These are phyloP conservation scores for Trypanosoma cruzi DNA, from an alignment of 208 protist species.

Conservation along the genomic window DNA sequence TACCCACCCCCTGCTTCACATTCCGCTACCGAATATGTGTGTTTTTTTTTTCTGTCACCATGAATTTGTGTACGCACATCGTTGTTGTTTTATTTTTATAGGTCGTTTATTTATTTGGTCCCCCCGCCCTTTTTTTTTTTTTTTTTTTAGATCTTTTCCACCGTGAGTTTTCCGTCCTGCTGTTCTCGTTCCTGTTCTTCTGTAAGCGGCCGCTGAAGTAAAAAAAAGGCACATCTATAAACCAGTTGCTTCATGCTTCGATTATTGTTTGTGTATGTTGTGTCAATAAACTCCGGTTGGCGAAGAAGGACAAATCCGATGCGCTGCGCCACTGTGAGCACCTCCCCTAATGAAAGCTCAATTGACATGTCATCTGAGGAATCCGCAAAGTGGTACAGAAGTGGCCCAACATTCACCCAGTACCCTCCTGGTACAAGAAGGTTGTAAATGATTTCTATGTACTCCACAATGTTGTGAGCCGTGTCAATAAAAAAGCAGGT, in stretches of 20 bases:
- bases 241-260: conserved; percentile 92
- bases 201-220: conserved; percentile 60
- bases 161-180: background rate
- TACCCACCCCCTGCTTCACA: no score
- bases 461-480: conserved; percentile 96
- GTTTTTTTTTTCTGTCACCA: no score
- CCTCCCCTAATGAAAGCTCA: conserved; percentile 91
- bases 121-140: background rate
- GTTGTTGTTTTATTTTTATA: background rate
- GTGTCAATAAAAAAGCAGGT: conserved; percentile 99
- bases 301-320: conserved; percentile 79
- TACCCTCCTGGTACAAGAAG: conserved; percentile 92
- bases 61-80: background rate
- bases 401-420: conserved; percentile 96
- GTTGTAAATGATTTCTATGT: conserved; percentile 93
- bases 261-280: conserved; percentile 92
- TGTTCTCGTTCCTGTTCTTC: conserved; percentile 7
- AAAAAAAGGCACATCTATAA: conserved; percentile 91
- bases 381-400: conserved; percentile 97
- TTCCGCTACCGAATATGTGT: no score
- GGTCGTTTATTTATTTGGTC: no score
- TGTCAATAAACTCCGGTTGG: conserved; percentile 79
- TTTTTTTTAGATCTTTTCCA: background rate
- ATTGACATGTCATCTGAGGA: conserved; percentile 85
- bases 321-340: conserved; percentile 76